A percentile compares a stretch with the other conserved stretches of the same genome.
Conservation (phyloP, 768 basidiomycete genomes). For the Saitozyma podzolica region DNA sequence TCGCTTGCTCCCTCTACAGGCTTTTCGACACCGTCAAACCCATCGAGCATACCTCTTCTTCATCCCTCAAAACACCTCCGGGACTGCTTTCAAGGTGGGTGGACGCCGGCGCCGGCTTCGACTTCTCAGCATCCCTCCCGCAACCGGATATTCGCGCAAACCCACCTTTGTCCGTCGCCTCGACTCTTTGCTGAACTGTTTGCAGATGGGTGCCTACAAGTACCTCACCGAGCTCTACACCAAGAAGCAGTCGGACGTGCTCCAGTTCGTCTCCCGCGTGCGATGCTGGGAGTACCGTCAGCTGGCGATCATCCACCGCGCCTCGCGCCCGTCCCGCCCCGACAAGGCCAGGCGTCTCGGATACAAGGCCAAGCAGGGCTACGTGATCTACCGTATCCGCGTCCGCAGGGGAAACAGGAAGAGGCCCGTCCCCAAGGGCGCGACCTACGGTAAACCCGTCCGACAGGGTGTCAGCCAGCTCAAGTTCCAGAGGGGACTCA, state of each 20-base stretch:
- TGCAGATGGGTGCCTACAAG: slow-evolving; percentile 57
- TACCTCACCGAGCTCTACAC: slow-evolving; percentile 97
- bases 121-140: background rate
- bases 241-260: slow-evolving; percentile 68
- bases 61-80: too few species aligned
- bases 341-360: slow-evolving; percentile 98
- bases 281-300: slow-evolving; percentile 99
- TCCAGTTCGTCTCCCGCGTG: slow-evolving; percentile 96
- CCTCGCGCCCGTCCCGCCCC: slow-evolving; percentile 94
- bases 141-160: too few species aligned
- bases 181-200: background rate
- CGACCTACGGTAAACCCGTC: slow-evolving; percentile 98
- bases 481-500: slow-evolving; percentile 92
- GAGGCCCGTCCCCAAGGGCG: slow-evolving; percentile 98
- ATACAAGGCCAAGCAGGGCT: slow-evolving; percentile 99
- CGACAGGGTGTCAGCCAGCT: slow-evolving; percentile 97
- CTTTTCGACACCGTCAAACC: too few species aligned
- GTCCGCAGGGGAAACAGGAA: slow-evolving; percentile 98
- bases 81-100: background rate
- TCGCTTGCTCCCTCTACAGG: background rate
- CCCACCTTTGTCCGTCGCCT: background rate
- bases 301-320: slow-evolving; percentile 95
- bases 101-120: background rate
- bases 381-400: slow-evolving; percentile 94
- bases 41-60: too few species aligned